These are phyloP conservation scores for Hanseniaspora guilliermondii DNA, from an alignment of 805 yeast genomes.

Conservation along the genomic window DNA sequence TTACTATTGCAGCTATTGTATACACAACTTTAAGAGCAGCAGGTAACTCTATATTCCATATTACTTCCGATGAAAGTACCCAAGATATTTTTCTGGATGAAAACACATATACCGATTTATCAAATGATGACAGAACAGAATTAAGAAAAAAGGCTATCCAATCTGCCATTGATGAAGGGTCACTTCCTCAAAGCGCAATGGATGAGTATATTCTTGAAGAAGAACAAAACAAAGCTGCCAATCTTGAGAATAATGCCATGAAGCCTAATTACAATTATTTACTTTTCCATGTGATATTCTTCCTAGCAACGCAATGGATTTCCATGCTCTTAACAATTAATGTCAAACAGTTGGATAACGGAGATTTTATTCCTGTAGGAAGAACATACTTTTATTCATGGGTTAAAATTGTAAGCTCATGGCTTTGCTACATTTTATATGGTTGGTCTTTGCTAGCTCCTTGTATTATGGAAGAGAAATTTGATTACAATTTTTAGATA, in stretches of 20 bases:
- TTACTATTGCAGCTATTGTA: slow-evolving; percentile 90
- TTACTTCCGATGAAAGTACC: slow-evolving; percentile 25
- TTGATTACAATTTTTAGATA: slow-evolving; percentile 31
- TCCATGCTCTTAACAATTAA: slow-evolving; percentile 88
- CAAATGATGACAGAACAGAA: slow-evolving; percentile 40
- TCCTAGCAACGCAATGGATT: slow-evolving; percentile 92
- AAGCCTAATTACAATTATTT: slow-evolving; percentile 73
- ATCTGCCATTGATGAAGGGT: slow-evolving; percentile 93
- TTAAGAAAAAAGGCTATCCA: slow-evolving; percentile 78
- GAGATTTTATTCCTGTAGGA: slow-evolving; percentile 92
- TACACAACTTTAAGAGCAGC: slow-evolving; percentile 97
- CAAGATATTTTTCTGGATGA: slow-evolving; percentile 19
- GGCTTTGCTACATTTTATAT: slow-evolving; percentile 79
- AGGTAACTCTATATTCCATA: slow-evolving; percentile 55
- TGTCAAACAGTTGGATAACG: slow-evolving; percentile 69
- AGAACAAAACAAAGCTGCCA: slow-evolving; percentile 28
- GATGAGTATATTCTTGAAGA: slow-evolving; percentile 40
- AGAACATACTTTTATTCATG: slow-evolving; percentile 89
- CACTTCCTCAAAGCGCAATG: slow-evolving; percentile 84
- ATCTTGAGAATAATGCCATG: background rate
- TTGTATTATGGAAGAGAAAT: slow-evolving; percentile 77
- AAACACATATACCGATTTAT: slow-evolving; percentile 33
- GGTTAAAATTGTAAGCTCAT: slow-evolving; percentile 84
- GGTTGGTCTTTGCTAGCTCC: slow-evolving; percentile 92
- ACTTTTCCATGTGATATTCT: slow-evolving; percentile 79